Evolutionary conservation across 2,329 filamentous ascomycete genomes (phyloP).

Genomic region (Aureobasidium mangrovei): DNA sequence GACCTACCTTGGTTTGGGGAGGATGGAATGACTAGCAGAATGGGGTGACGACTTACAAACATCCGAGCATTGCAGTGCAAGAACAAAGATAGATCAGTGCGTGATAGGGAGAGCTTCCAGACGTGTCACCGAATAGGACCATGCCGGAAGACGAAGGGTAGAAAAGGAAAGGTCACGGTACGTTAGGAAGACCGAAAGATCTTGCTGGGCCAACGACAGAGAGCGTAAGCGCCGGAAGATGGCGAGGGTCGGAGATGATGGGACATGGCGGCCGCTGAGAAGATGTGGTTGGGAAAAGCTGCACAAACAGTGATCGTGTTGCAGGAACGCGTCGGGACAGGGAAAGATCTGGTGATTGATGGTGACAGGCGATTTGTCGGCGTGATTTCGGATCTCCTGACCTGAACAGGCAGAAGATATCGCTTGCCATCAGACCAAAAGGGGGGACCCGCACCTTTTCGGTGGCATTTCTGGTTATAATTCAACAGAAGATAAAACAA

Average conservation of each 20-base stretch:
- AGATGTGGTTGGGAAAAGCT: background rate
- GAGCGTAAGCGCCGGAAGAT: background rate
- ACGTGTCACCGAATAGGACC: background rate
- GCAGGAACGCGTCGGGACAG: background rate
- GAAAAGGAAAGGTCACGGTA: background rate
- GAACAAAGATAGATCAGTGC: background rate
- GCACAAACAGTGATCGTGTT: background rate
- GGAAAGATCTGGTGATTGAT: constrained; percentile 7
- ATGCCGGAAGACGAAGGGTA: background rate
- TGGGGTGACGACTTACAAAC: background rate
- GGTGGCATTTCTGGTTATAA: too few species aligned
- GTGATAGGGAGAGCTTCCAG: background rate
- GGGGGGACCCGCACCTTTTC: too few species aligned
- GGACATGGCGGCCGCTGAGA: background rate
- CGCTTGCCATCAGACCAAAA: too few species aligned
- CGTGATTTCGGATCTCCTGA: constrained; percentile 8
- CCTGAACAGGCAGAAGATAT: background rate
- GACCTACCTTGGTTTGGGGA: background rate
- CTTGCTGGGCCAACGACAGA: background rate
- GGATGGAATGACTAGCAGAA: background rate
- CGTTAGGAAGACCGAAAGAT: background rate
- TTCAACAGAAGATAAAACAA: too few species aligned
- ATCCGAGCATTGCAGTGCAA: too few species aligned
- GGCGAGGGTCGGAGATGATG: background rate
- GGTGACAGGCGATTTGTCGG: background rate